A percentile compares a stretch with the other conserved stretches of the same genome.
These are phyloP conservation scores for Elaeagnus macrophylla DNA, from an alignment of 306 rosid genomes.

Conservation along the genomic window DNA sequence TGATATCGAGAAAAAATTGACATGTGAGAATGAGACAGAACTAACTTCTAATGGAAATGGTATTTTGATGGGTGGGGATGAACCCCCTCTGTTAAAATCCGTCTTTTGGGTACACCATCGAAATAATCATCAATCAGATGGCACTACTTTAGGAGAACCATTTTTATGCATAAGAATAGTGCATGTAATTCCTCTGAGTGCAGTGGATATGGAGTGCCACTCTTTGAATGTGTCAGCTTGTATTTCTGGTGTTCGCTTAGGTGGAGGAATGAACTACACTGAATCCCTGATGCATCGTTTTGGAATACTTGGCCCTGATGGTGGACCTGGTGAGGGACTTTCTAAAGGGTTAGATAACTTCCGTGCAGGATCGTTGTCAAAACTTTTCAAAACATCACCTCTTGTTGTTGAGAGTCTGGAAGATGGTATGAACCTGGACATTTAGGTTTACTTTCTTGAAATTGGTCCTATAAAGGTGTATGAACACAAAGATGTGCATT, in stretches of 20 bases:
- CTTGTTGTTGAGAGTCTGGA: constrained; percentile 33
- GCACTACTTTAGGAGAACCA: constrained; percentile 38
- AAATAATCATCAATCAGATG: constrained; percentile 27
- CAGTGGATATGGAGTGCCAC: constrained; percentile 64
- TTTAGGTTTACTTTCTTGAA: constrained; percentile 12
- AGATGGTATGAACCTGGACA: constrained; percentile 43
- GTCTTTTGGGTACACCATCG: constrained; percentile 77
- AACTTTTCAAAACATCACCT: constrained; percentile 58
- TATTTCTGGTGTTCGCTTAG: constrained; percentile 77
- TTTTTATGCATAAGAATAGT: constrained; percentile 62
- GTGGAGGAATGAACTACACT: constrained; percentile 95
- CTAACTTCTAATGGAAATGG: constrained; percentile 39
- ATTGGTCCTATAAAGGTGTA: constrained; percentile 2
- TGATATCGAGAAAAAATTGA: constrained; percentile 55
- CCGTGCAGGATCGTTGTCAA: constrained; percentile 72
- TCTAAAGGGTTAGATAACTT: constrained; percentile 69
- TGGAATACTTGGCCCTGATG: constrained; percentile 92
- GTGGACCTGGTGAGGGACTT: constrained; percentile 75
- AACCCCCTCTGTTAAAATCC: constrained; percentile 64
- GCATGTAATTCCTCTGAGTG: constrained; percentile 65
- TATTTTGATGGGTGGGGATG: constrained; percentile 38
- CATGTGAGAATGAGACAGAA: constrained; percentile 29
- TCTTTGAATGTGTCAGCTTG: constrained; percentile 74
- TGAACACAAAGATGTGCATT: constrained; percentile 3
- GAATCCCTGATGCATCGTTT: constrained; percentile 81